Conservation (phyloP, 2,329 filamentous ascomycete species). For the Xylaria sp. region DNA sequence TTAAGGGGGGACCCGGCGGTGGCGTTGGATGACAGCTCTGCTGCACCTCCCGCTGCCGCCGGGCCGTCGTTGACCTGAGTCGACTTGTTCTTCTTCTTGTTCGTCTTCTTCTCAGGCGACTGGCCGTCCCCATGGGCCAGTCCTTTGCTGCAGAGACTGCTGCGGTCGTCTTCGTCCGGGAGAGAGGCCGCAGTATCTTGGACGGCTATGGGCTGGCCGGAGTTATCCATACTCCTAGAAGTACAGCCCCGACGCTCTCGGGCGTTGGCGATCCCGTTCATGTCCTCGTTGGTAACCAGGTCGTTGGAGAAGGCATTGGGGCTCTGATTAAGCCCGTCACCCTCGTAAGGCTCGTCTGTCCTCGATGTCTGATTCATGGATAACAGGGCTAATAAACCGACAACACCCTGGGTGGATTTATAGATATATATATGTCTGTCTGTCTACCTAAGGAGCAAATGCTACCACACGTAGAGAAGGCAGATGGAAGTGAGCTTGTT, state of each 20-base stretch:
- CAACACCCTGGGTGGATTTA: not conserved
- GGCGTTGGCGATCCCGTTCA: constrained; percentile 64
- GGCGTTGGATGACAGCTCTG: not conserved
- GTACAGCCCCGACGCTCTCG: constrained; percentile 46
- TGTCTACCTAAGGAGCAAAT: constrained; percentile 9
- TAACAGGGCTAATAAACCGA: not conserved
- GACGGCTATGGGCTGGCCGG: constrained; percentile 45
- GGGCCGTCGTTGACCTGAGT: constrained; percentile 36
- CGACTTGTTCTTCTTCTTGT: constrained; percentile 17
- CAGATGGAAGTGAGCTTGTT: not conserved
- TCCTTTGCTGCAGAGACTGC: constrained; percentile 25
- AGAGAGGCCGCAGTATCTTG: constrained; percentile 37
- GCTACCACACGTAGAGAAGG: too few relatives aligned
- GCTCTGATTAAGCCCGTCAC: constrained; percentile 64
- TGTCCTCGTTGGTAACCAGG: constrained; percentile 66
- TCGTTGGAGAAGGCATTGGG: constrained; percentile 65
- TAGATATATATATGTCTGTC: not conserved
- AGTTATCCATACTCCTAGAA: constrained; percentile 44
- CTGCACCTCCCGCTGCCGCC: constrained; percentile 20
- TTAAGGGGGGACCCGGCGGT: not conserved
- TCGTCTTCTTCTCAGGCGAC: constrained; percentile 38
- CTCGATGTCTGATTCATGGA: constrained; percentile 51
- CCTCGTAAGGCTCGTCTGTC: constrained; percentile 54
- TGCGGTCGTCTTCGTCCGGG: constrained; percentile 38
- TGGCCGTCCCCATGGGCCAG: constrained; percentile 43